Conservation (phyloP, 1,284 basidiomycete genomes). For the Apiotrichum montevideense region DNA sequence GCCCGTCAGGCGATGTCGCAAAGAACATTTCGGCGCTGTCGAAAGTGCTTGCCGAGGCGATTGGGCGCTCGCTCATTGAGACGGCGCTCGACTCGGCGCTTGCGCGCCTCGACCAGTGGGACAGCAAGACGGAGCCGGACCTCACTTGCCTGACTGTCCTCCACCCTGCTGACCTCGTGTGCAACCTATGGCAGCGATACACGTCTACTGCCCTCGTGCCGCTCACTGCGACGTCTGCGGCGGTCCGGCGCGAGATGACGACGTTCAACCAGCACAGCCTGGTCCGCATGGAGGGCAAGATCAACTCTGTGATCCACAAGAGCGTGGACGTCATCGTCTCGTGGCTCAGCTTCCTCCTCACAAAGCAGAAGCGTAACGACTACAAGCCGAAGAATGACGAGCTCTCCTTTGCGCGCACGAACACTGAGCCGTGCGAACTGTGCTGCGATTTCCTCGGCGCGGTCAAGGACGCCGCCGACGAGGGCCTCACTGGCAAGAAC, state of each 20-base stretch:
- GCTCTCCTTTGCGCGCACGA: slow-evolving; percentile 84
- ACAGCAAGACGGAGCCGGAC: slow-evolving; percentile 72
- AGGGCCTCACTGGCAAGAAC: slow-evolving; percentile 83
- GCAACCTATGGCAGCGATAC: slow-evolving; percentile 96
- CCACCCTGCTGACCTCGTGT: slow-evolving; percentile 75
- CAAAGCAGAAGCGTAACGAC: slow-evolving; percentile 92
- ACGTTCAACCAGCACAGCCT: slow-evolving; percentile 88
- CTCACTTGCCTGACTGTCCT: slow-evolving; percentile 65
- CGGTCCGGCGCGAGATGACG: slow-evolving; percentile 84
- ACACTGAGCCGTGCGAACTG: slow-evolving; percentile 88
- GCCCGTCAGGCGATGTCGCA: slow-evolving; percentile 71
- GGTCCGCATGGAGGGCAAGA: slow-evolving; percentile 77
- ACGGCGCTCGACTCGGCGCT: slow-evolving; percentile 80
- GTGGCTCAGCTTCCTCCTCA: slow-evolving; percentile 60
- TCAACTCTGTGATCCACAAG: slow-evolving; percentile 76
- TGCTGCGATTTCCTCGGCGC: slow-evolving; percentile 81
- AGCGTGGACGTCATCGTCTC: slow-evolving; percentile 73
- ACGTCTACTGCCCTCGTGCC: slow-evolving; percentile 85
- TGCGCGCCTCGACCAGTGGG: slow-evolving; percentile 63
- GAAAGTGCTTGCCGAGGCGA: slow-evolving; percentile 79
- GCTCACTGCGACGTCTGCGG: slow-evolving; percentile 76
- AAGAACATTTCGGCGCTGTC: slow-evolving; percentile 84
- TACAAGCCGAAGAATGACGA: slow-evolving; percentile 97
- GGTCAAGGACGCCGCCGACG: slow-evolving; percentile 65
- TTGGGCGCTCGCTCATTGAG: slow-evolving; percentile 82